Base-by-base conservation (phyloP, 192 early-diverging fungal genomes). In the Podila minutissima region DNA sequence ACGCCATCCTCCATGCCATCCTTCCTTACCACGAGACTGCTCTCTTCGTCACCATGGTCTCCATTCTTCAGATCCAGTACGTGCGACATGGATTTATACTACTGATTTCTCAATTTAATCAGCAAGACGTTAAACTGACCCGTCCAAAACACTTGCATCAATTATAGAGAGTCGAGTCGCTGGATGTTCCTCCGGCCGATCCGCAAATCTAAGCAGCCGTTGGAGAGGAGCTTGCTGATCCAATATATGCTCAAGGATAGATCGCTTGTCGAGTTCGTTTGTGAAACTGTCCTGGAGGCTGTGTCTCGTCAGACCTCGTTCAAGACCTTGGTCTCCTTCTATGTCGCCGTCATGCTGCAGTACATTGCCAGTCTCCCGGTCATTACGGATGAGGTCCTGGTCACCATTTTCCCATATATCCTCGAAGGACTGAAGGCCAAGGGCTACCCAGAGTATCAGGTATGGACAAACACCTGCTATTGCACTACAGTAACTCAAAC, bases 21-120 rank as follows among this genome's bases (percentile, higher is more conserved):
- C 74, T 99, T 62, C 98, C 98, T 31, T 99, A 95, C 84, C 96
- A 99, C 69, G 97, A 98, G 74, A 96, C 96, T 13, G 89, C 91
- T 66, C 88, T 91, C 49, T 99, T 98, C 85, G 85, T 93, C 62
- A 89, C 91, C 59, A 89, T 99, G 89, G 89, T 95, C 7, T 86
- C 88, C 29, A 88, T 96, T 37, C 85, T 98, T 20, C 83, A 85
- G 17, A 87, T 97, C 62, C 73, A 85, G 86, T 89, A 88, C 62
- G 88, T 82, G 10, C 57, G 37, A 28, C 37, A 51, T 41, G n/a
- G 5, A 60, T 46, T 9, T 12, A 33, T 64, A 66, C 64, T 50
- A 2, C 61, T 19, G n/a, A 24, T 26, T 60, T 24, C 3, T 17
- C 41, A 13, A 17, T 17, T 17, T 17, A 13, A 12, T 12, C 41